A percentile compares a stretch with the other conserved stretches of the same genome.
Evolutionary conservation across 2,329 filamentous ascomycete genomes (phyloP).

Genomic region (Penicillium griseofulvum): DNA sequence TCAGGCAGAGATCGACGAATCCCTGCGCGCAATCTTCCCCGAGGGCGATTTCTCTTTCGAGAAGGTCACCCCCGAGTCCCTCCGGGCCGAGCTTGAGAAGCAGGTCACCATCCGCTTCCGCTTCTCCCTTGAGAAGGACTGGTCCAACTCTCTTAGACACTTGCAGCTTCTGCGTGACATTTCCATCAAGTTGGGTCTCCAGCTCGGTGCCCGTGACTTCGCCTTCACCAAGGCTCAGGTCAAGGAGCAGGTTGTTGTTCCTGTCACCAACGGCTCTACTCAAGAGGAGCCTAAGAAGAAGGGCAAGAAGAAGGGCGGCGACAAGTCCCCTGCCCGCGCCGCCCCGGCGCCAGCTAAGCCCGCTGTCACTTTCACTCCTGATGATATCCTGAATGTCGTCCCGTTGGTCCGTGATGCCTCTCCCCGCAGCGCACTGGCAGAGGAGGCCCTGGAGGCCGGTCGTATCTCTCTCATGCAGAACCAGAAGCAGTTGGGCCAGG

Average conservation of each 20-base stretch:
- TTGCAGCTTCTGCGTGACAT: slow-evolving; percentile 87
- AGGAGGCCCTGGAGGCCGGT: slow-evolving; percentile 93
- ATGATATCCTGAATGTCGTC: slow-evolving; percentile 90
- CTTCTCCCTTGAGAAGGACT: slow-evolving; percentile 67
- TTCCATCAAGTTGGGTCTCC: slow-evolving; percentile 82
- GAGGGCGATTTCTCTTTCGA: slow-evolving; percentile 82
- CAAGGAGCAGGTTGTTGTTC: slow-evolving; percentile 33
- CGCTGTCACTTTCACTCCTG: slow-evolving; percentile 68
- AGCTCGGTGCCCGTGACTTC: slow-evolving; percentile 77
- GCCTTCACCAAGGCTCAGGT: slow-evolving; percentile 56
- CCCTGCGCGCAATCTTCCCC: slow-evolving; percentile 71
- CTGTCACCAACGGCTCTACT: slow-evolving; percentile 37
- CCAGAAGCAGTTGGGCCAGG: slow-evolving; percentile 93
- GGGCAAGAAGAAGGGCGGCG: slow-evolving; percentile 55
- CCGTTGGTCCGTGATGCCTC: slow-evolving; percentile 92
- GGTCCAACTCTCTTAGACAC: slow-evolving; percentile 66
- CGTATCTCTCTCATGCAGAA: slow-evolving; percentile 94
- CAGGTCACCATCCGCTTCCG: slow-evolving; percentile 74
- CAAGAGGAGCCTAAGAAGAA: slow-evolving; percentile 51
- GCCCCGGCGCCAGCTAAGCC: slow-evolving; percentile 45
- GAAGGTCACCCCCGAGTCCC: slow-evolving; percentile 68
- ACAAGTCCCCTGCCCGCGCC: slow-evolving; percentile 46
- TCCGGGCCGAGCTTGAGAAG: slow-evolving; percentile 67
- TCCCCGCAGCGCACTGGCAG: slow-evolving; percentile 83
- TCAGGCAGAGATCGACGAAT: slow-evolving; percentile 70